A percentile compares a stretch with the other conserved stretches of the same genome.
phyloP scores from a whole-genome alignment of 1,139 yeast species.

The Hemisphaericaspora xylofermentans region DNA sequence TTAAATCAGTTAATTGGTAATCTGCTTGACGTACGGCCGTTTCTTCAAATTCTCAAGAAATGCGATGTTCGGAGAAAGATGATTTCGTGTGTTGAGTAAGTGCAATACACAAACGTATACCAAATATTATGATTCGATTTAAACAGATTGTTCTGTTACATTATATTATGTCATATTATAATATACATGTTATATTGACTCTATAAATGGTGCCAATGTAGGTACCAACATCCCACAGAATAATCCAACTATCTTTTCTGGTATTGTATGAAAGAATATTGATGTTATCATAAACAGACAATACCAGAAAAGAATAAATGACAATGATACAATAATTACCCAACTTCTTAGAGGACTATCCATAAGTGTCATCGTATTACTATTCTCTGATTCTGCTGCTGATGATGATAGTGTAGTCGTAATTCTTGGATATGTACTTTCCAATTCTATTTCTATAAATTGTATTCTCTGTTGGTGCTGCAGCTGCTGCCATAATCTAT shows the following conservation, averaged over 20 bases:
- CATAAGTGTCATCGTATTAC: not conserved
- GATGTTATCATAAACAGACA: constrained; percentile 52
- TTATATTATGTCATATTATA: too few species aligned
- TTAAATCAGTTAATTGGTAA: too few species aligned
- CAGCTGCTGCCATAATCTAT: not conserved
- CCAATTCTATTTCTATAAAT: constrained; percentile 11
- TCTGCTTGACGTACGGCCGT: too few species aligned
- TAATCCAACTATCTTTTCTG: constrained; percentile 57
- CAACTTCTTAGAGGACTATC: not conserved
- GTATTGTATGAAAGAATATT: constrained; percentile 58
- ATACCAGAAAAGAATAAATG: constrained; percentile 36
- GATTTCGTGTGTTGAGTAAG: too few species aligned
- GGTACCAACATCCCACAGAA: constrained; percentile 47
- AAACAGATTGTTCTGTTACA: too few species aligned
- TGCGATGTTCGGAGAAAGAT: too few species aligned
- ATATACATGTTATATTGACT: not conserved
- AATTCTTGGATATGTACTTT: not conserved
- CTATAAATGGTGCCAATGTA: constrained; percentile 12
- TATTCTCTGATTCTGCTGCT: too few species aligned
- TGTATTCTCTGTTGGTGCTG: not conserved
- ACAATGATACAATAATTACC: constrained; percentile 10
- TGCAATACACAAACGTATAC: too few species aligned
- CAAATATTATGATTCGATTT: too few species aligned
- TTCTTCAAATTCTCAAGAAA: too few species aligned
- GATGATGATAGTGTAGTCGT: not conserved